Evolutionary conservation across 1,284 basidiomycete genomes (phyloP).

Genomic region (Volvariella volvacea): DNA sequence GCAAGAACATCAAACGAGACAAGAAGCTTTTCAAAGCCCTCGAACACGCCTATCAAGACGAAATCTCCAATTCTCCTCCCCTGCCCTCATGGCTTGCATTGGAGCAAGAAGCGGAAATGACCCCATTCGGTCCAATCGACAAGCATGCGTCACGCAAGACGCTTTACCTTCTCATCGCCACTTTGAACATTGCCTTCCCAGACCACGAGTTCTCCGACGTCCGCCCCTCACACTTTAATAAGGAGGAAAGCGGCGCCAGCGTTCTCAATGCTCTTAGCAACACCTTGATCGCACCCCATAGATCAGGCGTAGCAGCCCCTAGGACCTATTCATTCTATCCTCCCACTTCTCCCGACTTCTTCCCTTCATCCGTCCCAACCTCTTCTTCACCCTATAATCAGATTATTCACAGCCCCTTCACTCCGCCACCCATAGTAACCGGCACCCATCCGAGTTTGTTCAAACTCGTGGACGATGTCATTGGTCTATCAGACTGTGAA

Average conservation of each 20-base stretch:
- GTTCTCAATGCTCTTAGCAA: constrained; percentile 79
- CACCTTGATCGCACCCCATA: constrained; percentile 64
- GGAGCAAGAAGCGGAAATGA: constrained; percentile 64
- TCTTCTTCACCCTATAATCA: constrained; percentile 59
- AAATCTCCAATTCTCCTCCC: constrained; percentile 64
- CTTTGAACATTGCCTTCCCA: constrained; percentile 95
- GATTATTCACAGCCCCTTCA: constrained; percentile 52
- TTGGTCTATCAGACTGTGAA: constrained; percentile 88
- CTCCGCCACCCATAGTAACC: constrained; percentile 56
- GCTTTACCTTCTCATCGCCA: constrained; percentile 90
- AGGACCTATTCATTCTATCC: constrained; percentile 79
- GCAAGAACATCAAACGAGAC: constrained; percentile 96
- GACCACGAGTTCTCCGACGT: constrained; percentile 97
- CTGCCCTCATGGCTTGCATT: constrained; percentile 63
- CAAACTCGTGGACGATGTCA: constrained; percentile 84
- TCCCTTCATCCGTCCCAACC: constrained; percentile 64
- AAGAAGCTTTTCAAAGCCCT: constrained; percentile 93
- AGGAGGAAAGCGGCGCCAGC: constrained; percentile 69
- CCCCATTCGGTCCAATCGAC: constrained; percentile 74
- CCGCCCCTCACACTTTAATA: constrained; percentile 86
- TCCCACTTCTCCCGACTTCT: constrained; percentile 64
- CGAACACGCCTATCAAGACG: constrained; percentile 80
- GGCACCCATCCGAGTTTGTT: constrained; percentile 81
- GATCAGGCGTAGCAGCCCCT: constrained; percentile 57
- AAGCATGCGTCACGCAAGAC: constrained; percentile 79